These are phyloP conservation scores for Starmera pachycereana DNA, from an alignment of 805 yeast species.

Conservation along the genomic window DNA sequence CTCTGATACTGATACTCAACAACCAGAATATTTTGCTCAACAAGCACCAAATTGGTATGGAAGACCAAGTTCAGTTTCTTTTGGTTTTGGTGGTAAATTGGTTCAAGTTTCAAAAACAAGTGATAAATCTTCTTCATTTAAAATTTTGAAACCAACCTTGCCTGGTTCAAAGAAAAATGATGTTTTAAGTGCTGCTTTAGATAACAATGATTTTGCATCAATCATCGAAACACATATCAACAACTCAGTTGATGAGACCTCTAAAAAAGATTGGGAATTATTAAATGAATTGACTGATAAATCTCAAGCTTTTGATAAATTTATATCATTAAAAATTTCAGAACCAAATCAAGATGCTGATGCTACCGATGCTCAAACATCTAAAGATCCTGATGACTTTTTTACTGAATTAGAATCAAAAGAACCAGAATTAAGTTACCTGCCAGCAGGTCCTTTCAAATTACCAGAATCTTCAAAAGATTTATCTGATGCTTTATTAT, in stretches of 20 bases:
- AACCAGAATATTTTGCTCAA: slow-evolving; percentile 56
- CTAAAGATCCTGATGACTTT: slow-evolving; percentile 26
- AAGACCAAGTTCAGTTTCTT: slow-evolving; percentile 61
- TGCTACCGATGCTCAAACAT: slow-evolving; percentile 5
- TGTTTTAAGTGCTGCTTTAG: slow-evolving; percentile 46
- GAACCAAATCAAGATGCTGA: slow-evolving; percentile 17
- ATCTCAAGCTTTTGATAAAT: slow-evolving; percentile 35
- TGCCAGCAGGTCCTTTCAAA: slow-evolving; percentile 47
- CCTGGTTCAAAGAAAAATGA: slow-evolving; percentile 26
- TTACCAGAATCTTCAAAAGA: slow-evolving; percentile 33
- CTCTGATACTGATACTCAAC: slow-evolving; percentile 56
- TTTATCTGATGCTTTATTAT: slow-evolving; percentile 41
- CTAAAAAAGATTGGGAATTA: slow-evolving; percentile 56
- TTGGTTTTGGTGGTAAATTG: slow-evolving; percentile 92
- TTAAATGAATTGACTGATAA: slow-evolving; percentile 48
- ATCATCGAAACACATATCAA: slow-evolving; percentile 47
- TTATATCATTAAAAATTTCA: slow-evolving; percentile 24
- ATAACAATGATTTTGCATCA: slow-evolving; percentile 39
- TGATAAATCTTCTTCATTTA: slow-evolving; percentile 29
- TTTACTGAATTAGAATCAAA: slow-evolving; percentile 24
- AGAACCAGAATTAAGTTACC: slow-evolving; percentile 10
- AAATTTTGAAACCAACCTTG: slow-evolving; percentile 29
- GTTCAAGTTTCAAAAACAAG: slow-evolving; percentile 41
- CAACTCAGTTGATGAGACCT: slow-evolving; percentile 25
- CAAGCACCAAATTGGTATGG: slow-evolving; percentile 91